Conservation (phyloP, 805 yeast species). For the Pichia paraexigua region DNA sequence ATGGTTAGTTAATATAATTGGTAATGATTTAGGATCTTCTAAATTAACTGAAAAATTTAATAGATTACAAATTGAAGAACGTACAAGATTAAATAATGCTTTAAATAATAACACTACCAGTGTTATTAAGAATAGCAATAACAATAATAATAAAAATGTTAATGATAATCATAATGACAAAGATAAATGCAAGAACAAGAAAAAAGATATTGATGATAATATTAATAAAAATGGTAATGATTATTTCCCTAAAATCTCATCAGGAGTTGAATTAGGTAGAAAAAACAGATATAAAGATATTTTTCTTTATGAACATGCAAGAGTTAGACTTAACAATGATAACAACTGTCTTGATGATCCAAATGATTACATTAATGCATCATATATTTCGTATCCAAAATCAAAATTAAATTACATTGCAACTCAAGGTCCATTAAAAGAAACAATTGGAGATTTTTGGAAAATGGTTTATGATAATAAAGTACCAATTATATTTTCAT, state of each 20-base stretch:
- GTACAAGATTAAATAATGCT: constrained; percentile 49
- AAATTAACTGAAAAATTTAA: constrained; percentile 47
- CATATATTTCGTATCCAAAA: constrained; percentile 45
- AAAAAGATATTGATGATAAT: background rate
- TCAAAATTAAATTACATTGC: constrained; percentile 56
- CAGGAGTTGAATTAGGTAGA: constrained; percentile 73
- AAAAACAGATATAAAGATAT: constrained; percentile 87
- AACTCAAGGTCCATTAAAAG: constrained; percentile 77
- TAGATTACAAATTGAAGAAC: constrained; percentile 61
- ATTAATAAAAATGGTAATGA: background rate
- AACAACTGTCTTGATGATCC: constrained; percentile 15
- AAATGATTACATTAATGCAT: constrained; percentile 72
- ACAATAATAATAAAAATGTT: background rate
- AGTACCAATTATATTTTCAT: constrained; percentile 60
- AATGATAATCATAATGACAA: background rate
- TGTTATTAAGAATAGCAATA: no score
- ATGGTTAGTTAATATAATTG: constrained; percentile 42
- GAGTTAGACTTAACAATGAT: constrained; percentile 47
- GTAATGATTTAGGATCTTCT: constrained; percentile 31
- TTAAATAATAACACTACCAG: constrained; percentile 20
- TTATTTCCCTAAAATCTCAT: constrained; percentile 33
- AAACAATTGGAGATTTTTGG: constrained; percentile 81
- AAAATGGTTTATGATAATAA: constrained; percentile 59
- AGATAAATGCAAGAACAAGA: no score
- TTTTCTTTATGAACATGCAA: constrained; percentile 76